Evolutionary conservation across 352 stramenopile genomes (phyloP).

Genomic region (Phytophthora fragariae): DNA sequence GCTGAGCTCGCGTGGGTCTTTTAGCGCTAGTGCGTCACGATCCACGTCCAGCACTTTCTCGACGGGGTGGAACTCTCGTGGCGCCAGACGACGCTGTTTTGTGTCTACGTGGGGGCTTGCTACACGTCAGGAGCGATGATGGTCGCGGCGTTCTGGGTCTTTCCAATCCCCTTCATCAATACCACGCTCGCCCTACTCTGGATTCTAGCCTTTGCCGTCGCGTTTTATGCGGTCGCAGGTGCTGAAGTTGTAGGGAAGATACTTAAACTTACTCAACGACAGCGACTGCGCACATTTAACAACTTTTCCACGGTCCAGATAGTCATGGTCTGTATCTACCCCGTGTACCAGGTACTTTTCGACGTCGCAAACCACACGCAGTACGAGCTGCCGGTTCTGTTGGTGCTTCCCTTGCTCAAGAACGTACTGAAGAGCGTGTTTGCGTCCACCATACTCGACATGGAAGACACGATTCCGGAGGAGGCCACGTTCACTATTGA

Average conservation of each 20-base stretch:
- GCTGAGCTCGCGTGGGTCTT: not conserved
- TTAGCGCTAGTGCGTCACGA: not conserved
- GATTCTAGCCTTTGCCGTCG: not conserved
- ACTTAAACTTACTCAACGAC: not conserved
- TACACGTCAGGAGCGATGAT: not conserved
- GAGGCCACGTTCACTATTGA: slow-evolving; percentile 18
- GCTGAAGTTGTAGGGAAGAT: not conserved
- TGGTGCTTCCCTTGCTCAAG: slow-evolving; percentile 9
- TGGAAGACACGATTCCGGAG: slow-evolving; percentile 22
- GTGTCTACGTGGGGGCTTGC: not conserved
- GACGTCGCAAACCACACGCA: not conserved
- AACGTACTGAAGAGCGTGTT: slow-evolving; percentile 10
- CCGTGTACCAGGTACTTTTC: slow-evolving; percentile 14
- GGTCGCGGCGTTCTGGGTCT: not conserved
- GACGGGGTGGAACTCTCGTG: not conserved
- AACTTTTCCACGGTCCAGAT: not conserved
- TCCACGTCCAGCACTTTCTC: not conserved
- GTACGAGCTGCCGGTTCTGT: slow-evolving; percentile 12
- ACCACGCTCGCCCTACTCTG: not conserved
- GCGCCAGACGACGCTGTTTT: not conserved
- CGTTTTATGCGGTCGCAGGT: not conserved
- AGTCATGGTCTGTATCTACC: slow-evolving; percentile 1
- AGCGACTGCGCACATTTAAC: not conserved
- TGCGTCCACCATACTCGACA: not conserved
- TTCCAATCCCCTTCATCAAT: not conserved